These are phyloP conservation scores for Hericium alpestre DNA, from an alignment of 768 basidiomycete genomes.

Conservation along the genomic window DNA sequence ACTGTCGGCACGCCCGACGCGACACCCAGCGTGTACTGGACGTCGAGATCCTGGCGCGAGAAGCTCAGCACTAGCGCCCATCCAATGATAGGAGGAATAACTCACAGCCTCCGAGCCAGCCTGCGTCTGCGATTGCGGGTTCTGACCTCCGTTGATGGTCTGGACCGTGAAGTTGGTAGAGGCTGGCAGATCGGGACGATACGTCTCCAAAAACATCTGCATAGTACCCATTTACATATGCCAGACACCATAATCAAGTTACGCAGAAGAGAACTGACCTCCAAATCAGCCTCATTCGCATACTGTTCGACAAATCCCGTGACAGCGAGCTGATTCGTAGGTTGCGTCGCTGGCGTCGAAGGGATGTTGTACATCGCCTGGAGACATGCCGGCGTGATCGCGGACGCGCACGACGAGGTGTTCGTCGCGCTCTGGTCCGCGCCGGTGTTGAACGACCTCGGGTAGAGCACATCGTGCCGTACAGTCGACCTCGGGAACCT, in stretches of 20 bases:
- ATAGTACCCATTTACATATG: not conserved
- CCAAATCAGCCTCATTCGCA: conserved; percentile 20
- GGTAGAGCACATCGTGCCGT: not conserved
- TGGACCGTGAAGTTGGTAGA: conserved; percentile 11
- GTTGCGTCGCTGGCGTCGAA: conserved; percentile 17
- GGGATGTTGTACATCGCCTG: conserved; percentile 28
- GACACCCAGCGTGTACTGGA: conserved; percentile 26
- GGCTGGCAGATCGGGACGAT: not conserved
- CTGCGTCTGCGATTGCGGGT: conserved; percentile 8
- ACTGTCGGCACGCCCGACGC: conserved; percentile 16
- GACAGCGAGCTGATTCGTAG: conserved; percentile 19
- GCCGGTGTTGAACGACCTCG: not conserved
- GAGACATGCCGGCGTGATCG: conserved; percentile 21
- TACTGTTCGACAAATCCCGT: conserved; percentile 18
- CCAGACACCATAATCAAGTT: not conserved
- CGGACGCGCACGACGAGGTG: not conserved
- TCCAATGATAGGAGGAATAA: not conserved
- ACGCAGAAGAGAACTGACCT: conserved; percentile 6
- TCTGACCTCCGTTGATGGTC: conserved; percentile 13
- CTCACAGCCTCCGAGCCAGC: not conserved
- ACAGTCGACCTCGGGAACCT: not conserved
- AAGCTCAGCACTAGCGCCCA: not conserved
- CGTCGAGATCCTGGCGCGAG: conserved; percentile 22
- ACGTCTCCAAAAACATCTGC: not conserved
- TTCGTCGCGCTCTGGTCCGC: not conserved